Conservation (phyloP, 2,329 filamentous ascomycete species). For the Phialophora expanda region DNA sequence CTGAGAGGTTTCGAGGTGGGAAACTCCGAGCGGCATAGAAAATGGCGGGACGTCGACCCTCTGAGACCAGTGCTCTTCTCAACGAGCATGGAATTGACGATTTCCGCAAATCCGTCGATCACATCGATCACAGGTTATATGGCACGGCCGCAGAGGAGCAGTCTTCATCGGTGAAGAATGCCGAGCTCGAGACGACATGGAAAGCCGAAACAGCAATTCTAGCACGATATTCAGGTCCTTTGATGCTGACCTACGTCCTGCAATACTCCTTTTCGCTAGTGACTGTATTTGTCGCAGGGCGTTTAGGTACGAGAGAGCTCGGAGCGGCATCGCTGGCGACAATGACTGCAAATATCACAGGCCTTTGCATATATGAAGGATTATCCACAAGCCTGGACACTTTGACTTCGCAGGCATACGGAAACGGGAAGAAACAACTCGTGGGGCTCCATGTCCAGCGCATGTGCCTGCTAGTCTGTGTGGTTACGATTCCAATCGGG, state of each 20-base stretch:
- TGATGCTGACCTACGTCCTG: conserved; percentile 40
- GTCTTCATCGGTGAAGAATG: conserved; percentile 19
- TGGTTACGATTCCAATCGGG: conserved; percentile 69
- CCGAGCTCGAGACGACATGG: conserved; percentile 36
- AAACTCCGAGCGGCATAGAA: conserved; percentile 6
- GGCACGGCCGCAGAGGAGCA: conserved; percentile 29
- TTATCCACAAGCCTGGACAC: conserved; percentile 85
- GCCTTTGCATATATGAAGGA: conserved; percentile 73
- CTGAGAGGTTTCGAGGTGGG: background rate
- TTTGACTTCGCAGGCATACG: conserved; percentile 83
- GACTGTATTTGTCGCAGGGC: conserved; percentile 72
- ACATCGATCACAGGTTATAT: conserved; percentile 30
- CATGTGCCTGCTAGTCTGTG: conserved; percentile 72
- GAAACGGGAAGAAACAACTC: conserved; percentile 78
- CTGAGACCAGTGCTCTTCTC: conserved; percentile 36
- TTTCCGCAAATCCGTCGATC: conserved; percentile 30
- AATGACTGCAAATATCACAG: conserved; percentile 75
- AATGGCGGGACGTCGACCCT: conserved; percentile 34
- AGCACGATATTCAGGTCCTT: conserved; percentile 36
- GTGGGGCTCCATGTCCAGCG: conserved; percentile 77
- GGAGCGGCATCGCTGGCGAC: conserved; percentile 65
- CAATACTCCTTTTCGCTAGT: conserved; percentile 65
- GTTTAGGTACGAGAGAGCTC: conserved; percentile 67
- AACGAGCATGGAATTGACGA: conserved; percentile 35
- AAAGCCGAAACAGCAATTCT: conserved; percentile 35